Evolutionary conservation across 495 filamentous ascomycete genomes (phyloP), one percentile per base, ranked within the genome.

Genomic region (Neurospora tetraspora): DNA sequence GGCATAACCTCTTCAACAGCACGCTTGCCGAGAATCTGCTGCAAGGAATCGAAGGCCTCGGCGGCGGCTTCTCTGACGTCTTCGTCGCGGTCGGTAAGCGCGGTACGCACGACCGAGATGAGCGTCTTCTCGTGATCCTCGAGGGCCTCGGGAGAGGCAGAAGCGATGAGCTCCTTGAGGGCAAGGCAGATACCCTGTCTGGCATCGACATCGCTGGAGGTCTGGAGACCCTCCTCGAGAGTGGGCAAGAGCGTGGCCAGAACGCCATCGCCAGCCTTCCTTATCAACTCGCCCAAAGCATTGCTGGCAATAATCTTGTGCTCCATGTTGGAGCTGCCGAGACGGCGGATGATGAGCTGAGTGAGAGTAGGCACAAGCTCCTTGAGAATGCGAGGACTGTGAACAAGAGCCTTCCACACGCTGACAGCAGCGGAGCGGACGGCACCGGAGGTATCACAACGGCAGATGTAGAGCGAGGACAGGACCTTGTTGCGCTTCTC

Each of bases 261-360:
- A 69, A 99, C 94, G 70, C 93, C 91, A 77, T 98, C 96, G 71
- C 96, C 96, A 76, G 95, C 94, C 82, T 97, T 99, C 74, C 96
- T 89, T 76, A 99, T 98, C 37, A 99, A 86, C 78, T 99, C 96
- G 75, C 96, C 96, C 69, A 99, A 86, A 12, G 96, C 94, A 80
- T 98, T 98, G 77, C 95, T 94, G 69, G 96, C 96, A 83, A 99
- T 99, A 73, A 96, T 91, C 83, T 97, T 98, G 80, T 98, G 96
- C 81, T 99, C 96, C 91, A 97, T 93, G 78, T 97, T 98, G 4
- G 94, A 91, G 75, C 93, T 98, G 71, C 93, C 96, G 43, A 99
- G 90, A 42, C 96, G 92, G 71, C 94, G 90, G 80, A 98, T 98
- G 74, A 99, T 90, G 75, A 98, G 88, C 80, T 97, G 94, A 7